phyloP scores from a whole-genome alignment of 441 rosid genomes.

The Euphorbia schlechtendalii region DNA sequence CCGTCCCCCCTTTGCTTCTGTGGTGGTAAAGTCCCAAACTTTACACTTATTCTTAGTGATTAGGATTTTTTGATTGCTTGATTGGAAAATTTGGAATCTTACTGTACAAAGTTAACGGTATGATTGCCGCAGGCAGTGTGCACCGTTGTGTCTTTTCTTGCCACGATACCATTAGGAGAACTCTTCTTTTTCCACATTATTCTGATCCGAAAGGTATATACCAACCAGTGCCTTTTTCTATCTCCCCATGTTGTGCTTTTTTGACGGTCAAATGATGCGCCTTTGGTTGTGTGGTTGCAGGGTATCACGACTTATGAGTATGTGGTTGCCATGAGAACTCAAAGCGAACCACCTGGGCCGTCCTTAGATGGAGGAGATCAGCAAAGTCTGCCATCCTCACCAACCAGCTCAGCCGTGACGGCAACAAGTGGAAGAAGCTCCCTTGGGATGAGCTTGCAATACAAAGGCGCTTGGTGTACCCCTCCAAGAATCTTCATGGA shows the following conservation, averaged over 20 bases:
- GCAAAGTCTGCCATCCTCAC: constrained; percentile 69
- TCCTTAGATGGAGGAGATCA: constrained; percentile 67
- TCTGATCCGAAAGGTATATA: constrained; percentile 72
- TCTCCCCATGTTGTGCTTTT: neutral
- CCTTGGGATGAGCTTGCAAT: constrained; percentile 71
- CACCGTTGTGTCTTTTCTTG: constrained; percentile 73
- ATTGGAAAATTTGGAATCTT: neutral
- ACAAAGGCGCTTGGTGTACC: constrained; percentile 87
- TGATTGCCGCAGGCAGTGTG: constrained; percentile 55
- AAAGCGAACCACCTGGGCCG: constrained; percentile 72
- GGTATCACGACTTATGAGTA: constrained; percentile 95
- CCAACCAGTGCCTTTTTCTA: constrained; percentile 2
- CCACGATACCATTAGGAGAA: constrained; percentile 79
- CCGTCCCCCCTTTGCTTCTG: constrained; percentile 64
- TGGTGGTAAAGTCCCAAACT: constrained; percentile 54
- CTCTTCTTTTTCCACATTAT: constrained; percentile 88
- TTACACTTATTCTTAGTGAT: neutral
- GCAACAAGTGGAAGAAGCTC: constrained; percentile 91
- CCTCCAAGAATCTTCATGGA: constrained; percentile 98
- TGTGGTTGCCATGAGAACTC: constrained; percentile 89
- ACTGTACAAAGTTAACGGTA: neutral
- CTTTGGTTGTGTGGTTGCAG: constrained; percentile 31
- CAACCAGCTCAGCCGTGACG: constrained; percentile 85
- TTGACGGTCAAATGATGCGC: neutral
- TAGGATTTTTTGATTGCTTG: neutral